Percentiles rank a stretch among this genome's conserved stretches.
These are phyloP conservation scores for Keqinozyma sinolaborantium DNA, from an alignment of 1,139 yeast genomes.

Conservation along the genomic window DNA sequence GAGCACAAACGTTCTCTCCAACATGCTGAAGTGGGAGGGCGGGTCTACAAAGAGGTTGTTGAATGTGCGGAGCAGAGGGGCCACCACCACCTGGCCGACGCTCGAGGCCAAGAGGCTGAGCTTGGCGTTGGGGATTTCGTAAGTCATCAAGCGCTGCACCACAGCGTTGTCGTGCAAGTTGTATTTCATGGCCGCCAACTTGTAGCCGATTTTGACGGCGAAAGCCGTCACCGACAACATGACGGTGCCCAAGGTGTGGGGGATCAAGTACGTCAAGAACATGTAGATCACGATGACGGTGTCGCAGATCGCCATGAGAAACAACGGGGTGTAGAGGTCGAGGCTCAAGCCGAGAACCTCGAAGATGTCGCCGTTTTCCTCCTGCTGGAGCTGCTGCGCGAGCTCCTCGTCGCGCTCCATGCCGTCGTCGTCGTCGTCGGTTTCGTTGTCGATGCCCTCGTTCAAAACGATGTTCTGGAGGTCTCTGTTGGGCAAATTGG, in stretches of 20 bases:
- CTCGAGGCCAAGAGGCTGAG: constrained; percentile 4
- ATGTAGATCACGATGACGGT: constrained; percentile 40
- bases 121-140: constrained; percentile 1
- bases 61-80: constrained; percentile 17
- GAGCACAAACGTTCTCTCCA: constrained; percentile 33
- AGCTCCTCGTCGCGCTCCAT: constrained; percentile 3
- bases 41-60: constrained; percentile 16
- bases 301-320: constrained; percentile 36
- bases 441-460: constrained; percentile 5
- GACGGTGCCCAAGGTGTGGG: constrained; percentile 48
- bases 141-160: constrained; percentile 4
- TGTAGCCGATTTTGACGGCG: neutral
- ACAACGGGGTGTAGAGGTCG: constrained; percentile 32
- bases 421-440: constrained; percentile 2
- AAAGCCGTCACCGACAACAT: constrained; percentile 13
- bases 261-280: constrained; percentile 49
- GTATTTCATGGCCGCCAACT: neutral
- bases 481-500: constrained; percentile 2
- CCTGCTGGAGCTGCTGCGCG: constrained; percentile 9
- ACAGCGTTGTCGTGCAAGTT: constrained; percentile 1
- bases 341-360: constrained; percentile 36
- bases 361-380: constrained; percentile 21
- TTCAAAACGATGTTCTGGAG: constrained; percentile 4
- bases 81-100: constrained; percentile 9
- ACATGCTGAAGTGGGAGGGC: constrained; percentile 15